phyloP scores from a whole-genome alignment of 352 stramenopile species.

The Phytopythium boreale region DNA sequence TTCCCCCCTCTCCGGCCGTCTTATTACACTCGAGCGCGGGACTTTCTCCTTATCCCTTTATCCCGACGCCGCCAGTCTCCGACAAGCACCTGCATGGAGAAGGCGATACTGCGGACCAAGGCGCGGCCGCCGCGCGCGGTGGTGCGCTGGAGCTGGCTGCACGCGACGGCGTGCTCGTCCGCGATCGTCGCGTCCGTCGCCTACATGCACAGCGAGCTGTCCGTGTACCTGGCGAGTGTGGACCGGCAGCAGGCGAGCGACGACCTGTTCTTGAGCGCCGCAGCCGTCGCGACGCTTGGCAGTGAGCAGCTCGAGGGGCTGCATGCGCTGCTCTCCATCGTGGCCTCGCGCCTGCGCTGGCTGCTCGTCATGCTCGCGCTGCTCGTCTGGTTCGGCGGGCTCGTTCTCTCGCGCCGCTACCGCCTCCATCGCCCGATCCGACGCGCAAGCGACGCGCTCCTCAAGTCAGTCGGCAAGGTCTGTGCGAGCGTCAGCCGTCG shows the following conservation, averaged over 20 bases:
- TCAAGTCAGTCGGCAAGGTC: constrained; percentile 18
- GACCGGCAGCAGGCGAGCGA: constrained; percentile 30
- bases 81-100: neutral
- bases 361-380: constrained; percentile 38
- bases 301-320: constrained; percentile 31
- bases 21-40: neutral
- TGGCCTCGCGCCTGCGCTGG: constrained; percentile 39
- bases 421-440: constrained; percentile 48
- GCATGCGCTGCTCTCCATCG: constrained; percentile 23
- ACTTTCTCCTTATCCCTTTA: neutral
- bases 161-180: constrained; percentile 63
- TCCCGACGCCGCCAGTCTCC: neutral
- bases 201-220: constrained; percentile 63
- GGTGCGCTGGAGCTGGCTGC: constrained; percentile 69
- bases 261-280: constrained; percentile 32
- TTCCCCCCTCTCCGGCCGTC: neutral
- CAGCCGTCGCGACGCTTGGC: constrained; percentile 19
- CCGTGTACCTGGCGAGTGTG: constrained; percentile 35
- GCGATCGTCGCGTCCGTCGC: constrained; percentile 64
- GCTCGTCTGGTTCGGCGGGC: constrained; percentile 33
- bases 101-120: constrained; percentile 9
- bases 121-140: constrained; percentile 25
- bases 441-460: constrained; percentile 23
- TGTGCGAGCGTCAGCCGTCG: constrained; percentile 13
- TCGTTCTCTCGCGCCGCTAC: constrained; percentile 45